Conservation (phyloP, 148 eudicot genomes). For the Nepenthes gracilis region DNA sequence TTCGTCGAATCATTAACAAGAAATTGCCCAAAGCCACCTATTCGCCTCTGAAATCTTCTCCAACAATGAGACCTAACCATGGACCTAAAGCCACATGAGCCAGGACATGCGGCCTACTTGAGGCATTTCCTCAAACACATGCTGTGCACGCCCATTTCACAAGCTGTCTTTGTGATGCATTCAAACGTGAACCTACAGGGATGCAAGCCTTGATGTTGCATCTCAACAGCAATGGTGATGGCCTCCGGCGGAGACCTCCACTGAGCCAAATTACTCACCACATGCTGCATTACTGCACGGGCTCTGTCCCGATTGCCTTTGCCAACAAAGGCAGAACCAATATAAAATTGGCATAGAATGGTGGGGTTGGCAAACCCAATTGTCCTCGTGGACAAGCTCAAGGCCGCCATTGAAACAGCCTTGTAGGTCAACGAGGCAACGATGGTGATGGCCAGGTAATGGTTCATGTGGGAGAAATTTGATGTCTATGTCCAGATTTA, state of each 20-base stretch:
- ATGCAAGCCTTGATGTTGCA: conserved; percentile 57
- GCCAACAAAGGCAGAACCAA: conserved; percentile 52
- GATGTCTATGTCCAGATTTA: neutral
- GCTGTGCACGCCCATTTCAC: conserved; percentile 49
- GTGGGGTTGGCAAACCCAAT: conserved; percentile 17
- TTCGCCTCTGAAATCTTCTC: conserved; percentile 45
- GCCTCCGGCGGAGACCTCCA: conserved; percentile 77
- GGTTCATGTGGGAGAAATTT: neutral
- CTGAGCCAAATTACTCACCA: conserved; percentile 62
- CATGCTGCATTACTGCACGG: conserved; percentile 53
- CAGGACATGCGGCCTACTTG: conserved; percentile 46
- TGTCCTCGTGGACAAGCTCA: neutral
- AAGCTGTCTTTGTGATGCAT: conserved; percentile 26
- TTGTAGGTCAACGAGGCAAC: neutral
- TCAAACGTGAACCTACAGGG: conserved; percentile 36
- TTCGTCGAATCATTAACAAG: conserved; percentile 57
- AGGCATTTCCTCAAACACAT: conserved; percentile 75
- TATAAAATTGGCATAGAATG: conserved; percentile 63
- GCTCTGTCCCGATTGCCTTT: conserved; percentile 62
- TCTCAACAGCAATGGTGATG: conserved; percentile 67
- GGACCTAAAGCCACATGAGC: conserved; percentile 42
- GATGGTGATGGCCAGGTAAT: neutral
- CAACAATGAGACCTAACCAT: conserved; percentile 54
- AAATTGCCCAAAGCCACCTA: conserved; percentile 57
- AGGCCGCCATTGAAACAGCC: neutral